Base-by-base conservation (phyloP, 306 rosid genomes). In the Vachellia collinsii region DNA sequence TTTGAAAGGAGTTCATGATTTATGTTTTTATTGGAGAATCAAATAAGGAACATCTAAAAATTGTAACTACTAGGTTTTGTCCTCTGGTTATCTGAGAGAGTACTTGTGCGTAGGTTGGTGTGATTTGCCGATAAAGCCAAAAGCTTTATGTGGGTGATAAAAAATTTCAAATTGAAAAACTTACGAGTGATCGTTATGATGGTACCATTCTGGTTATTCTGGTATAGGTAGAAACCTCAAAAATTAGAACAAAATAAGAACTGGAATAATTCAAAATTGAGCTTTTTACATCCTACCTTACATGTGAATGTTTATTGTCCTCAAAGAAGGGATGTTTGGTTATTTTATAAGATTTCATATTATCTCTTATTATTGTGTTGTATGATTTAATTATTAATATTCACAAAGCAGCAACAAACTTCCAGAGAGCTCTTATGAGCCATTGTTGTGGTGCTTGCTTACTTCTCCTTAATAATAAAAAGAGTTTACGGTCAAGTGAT, bases 151-250 rank as follows among this genome's bases (percentile, higher is more conserved):
- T 43, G 80, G 19, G 37, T 56, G 47, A 67, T 0, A 5, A 17
- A 20, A 34, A 43, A 9, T 71, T 63, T 42, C 63, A 36, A 78
- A 48, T 84, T 84, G 79, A 64, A 76, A 71, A 62, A 76, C 25
- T 61, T 41, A 7, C 51, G 3, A 43, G 10, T 50, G 56, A 50
- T 50, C 56, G 16, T 50, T 14, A 14, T 50, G n/a, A 14, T 50
- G 56, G 5, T 50, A 16, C n/a, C n/a, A 50, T 50, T 50, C 20
- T 16, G 7, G 20, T 5, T 50, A 50, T 50, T 50, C 56, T 50
- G 1, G 7, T 50, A 16, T 17, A 5, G n/a, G 0, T 22, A 19
- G 6, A 19, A 56, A n/a, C 1, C 63, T 56, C 29, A 22, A 56
- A 29, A 56, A 56, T 56, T 56, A 5, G 63, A 56, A 20, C 25